Base-by-base conservation (phyloP, 106 monocot genomes). In the Agapanthus africanus region DNA sequence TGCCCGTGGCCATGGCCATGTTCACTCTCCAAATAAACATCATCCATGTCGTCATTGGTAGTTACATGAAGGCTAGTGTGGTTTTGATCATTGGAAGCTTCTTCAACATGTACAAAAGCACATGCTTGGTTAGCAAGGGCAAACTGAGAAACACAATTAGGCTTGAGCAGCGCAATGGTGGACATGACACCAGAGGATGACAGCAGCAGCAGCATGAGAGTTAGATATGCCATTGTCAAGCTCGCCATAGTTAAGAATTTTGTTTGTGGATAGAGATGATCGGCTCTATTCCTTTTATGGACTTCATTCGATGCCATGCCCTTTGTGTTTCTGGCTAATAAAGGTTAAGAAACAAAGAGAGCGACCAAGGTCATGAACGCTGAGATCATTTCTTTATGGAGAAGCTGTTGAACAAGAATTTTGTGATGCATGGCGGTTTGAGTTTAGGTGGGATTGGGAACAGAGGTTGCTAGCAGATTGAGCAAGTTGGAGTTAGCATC, bases 71-170 rank as follows among this genome's bases (percentile, higher is more conserved):
- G 1, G 11, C 4, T 31, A 33, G 61, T 37, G 63, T 3, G 11
- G 28, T 47, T 73, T 21, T 9, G 40, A 14, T 26, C 6, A n/a
- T 4, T 22, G 18, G 34, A 8, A 22, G 30, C 35, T 0, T 57
- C n/a, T 15, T 14, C 6, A 3, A 33, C 23, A n/a, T 69, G 79
- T 6, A 79, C 19, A 16, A 72, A 10, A 4, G 68, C 30, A 52
- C 83, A 83, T 0, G 83, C 83, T 22, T 71, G 83, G 52, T 73
- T 79, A 11, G 83, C 83, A 4, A 79, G 68, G 7, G 79, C 51
- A 56, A 83, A 69, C 63, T 83, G 83, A 15, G 72, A 69, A 52
- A 79, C 19, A 67, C 83, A 83, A 7, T 71, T 23, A 8, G 70
- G 26, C 34, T 25, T 70, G n/a, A 34, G 10, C 47, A 66, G 74